Base-by-base conservation (phyloP, 768 basidiomycete genomes). In the Suillus hirtellus region DNA sequence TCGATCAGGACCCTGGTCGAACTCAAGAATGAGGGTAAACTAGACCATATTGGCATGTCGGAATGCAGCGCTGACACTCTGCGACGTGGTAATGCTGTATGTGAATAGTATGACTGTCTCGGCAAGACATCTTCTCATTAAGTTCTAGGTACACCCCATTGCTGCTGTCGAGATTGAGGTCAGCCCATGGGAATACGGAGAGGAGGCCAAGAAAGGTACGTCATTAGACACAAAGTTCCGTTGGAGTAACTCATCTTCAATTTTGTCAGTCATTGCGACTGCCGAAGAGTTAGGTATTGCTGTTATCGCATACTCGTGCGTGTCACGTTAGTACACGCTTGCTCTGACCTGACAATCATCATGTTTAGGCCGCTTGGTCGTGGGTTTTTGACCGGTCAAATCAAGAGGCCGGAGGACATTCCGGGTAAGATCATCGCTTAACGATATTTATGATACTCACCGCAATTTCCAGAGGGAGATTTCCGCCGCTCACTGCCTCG, bases 131-230 rank as follows among this genome's bases (percentile, higher is more conserved):
- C 19, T 27, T 6, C 15, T 58, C 14, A 37, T 24, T 52, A 42
- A 17, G 56, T 34, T 9, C 3, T 54, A 87, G 82, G 76, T 88
- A 11, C 77, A 82, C 52, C 85, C 84, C 1, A 80, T 89, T 63
- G 78, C 83, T 14, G 78, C 82, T 17, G 84, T 87, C 9, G 88
- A 91, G 71, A 87, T 90, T 59, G 90, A 91, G 71, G 75, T 88
- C 47, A 88, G 85, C 67, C 81, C 84, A 2, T 88, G 85, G 80
- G 78, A 82, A 2, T 86, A 85, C 59, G 84, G 85, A 64, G 76
- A 78, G 27, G 78, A 85, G 60, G 80, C 84, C 17, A 80, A 79
- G 66, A 76, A 80, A 19, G 80, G 80, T 79, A 59, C 37, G 52
- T 3, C 19, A 31, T 11, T 24, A 19, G 17, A 15, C 3, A 12